Evolutionary conservation across 1,139 yeast genomes (phyloP), one percentile per base, ranked within the genome.

Genomic region (Blastobotrys malaysiensis): DNA sequence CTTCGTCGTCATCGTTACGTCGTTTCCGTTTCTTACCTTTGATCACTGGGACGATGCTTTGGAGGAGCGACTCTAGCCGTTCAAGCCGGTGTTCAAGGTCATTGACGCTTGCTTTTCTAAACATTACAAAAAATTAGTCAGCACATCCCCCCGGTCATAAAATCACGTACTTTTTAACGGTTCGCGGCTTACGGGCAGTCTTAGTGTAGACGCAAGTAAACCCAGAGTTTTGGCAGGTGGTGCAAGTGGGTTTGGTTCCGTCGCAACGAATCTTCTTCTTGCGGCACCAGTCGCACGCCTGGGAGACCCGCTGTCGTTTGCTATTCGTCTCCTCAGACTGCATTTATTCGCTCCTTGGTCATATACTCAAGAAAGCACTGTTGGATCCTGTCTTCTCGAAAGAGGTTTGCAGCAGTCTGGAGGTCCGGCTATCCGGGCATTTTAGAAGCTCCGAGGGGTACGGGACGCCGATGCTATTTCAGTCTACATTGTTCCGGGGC

Each of bases 251-350:
- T 59, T 82, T 81, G 24, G 54, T 63, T 61, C 88, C 95, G 63
- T 85, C 86, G 65, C 96, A 88, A 64, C 86, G 86, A 51, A 84
- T 80, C 67, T 87, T 87, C 54, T 82, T 73, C 56, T 77, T 73
- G 62, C 87, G 83, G 67, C 96, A 88, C 48, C 77, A 73, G 59
- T 82, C 86, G 63, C 96, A 88, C 0, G 75, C 75, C 26, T 67
- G 65, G 5, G 70, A 65, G 7, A 70, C 68, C n/a, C 74, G 61
- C 52, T 67, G 66, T n/a, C 73, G 65, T 50, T 69, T 69, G 18
- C 52, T 36, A 3, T 16, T n/a, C 16, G 39, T 7, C 39, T 31
- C 39, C 39, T 31, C 39, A 7, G 39, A 31, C 39, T 31, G 39
- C 39, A 31, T 31, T 31, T 31, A 13, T 5, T n/a, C 39, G 14